These are phyloP conservation scores for Cadophora gregata DNA, from an alignment of 2,329 filamentous ascomycete species.

Conservation along the genomic window DNA sequence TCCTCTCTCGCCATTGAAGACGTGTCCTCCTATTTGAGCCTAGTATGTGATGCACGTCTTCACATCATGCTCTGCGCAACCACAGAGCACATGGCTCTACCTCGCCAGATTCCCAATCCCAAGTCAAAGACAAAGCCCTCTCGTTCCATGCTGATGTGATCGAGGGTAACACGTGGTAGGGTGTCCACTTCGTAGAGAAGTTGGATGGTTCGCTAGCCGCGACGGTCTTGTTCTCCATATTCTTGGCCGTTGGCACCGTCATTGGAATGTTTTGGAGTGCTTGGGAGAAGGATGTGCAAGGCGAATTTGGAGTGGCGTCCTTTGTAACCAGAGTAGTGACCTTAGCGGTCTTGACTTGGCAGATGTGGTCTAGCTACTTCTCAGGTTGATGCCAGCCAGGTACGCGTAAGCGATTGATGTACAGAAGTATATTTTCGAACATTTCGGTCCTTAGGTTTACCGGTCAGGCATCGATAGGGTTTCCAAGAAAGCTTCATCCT, in stretches of 20 bases:
- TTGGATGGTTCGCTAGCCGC: constrained; percentile 17
- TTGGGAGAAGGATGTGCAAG: constrained; percentile 25
- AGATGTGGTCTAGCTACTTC: constrained; percentile 20
- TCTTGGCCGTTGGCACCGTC: constrained; percentile 9
- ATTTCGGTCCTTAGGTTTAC: not conserved
- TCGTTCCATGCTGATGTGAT: constrained; percentile 12
- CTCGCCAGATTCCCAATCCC: constrained; percentile 20
- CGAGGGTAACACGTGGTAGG: constrained; percentile 20
- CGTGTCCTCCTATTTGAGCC: constrained; percentile 20
- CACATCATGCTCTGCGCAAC: constrained; percentile 7
- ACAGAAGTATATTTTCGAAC: not conserved
- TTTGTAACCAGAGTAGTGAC: constrained; percentile 29
- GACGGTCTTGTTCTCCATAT: constrained; percentile 19
- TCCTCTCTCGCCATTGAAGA: constrained; percentile 23
- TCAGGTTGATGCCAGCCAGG: not conserved
- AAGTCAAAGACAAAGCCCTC: constrained; percentile 15
- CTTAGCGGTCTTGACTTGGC: constrained; percentile 27
- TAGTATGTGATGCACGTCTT: constrained; percentile 26
- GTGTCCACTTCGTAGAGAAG: constrained; percentile 21
- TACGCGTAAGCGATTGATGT: not conserved
- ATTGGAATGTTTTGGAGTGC: constrained; percentile 21
- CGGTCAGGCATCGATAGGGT: not conserved
- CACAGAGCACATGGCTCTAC: constrained; percentile 10
- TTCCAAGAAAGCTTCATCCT: constrained; percentile 1
- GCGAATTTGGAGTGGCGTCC: constrained; percentile 26